A percentile compares a stretch with the other conserved stretches of the same genome.
Conservation (phyloP, 2,329 filamentous ascomycete species). For the Claviceps sp. region DNA sequence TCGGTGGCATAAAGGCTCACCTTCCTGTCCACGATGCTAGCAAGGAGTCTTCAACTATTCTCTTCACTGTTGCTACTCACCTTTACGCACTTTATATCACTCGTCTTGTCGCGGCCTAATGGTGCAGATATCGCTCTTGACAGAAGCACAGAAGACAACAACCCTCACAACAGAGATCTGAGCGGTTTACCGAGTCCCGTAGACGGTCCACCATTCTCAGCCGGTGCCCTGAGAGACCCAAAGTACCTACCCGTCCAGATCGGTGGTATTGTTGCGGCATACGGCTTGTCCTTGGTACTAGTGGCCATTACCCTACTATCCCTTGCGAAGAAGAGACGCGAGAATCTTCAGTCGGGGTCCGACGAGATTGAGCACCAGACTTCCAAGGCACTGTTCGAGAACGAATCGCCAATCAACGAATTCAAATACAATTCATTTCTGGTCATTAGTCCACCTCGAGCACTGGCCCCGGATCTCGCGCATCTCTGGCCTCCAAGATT, state of each 20-base stretch:
- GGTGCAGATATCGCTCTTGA: conserved; percentile 6
- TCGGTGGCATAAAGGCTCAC: conserved; percentile 17
- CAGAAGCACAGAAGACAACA: conserved; percentile 14
- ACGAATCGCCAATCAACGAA: conserved; percentile 10
- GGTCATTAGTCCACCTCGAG: neutral
- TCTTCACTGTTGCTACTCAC: conserved; percentile 15
- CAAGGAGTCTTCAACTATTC: conserved; percentile 13
- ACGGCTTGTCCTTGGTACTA: conserved; percentile 63
- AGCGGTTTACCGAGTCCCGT: conserved; percentile 39
- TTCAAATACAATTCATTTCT: neutral
- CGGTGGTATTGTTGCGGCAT: conserved; percentile 70
- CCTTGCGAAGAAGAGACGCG: conserved; percentile 42
- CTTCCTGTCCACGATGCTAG: conserved; percentile 28
- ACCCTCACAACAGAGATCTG: conserved; percentile 32
- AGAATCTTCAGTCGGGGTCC: conserved; percentile 38
- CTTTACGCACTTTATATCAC: conserved; percentile 14
- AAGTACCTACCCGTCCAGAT: conserved; percentile 67
- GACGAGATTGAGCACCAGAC: conserved; percentile 33
- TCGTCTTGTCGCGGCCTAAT: conserved; percentile 13
- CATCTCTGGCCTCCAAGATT: conserved; percentile 32
- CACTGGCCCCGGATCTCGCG: conserved; percentile 32
- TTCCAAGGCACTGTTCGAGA: conserved; percentile 11
- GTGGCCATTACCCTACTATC: conserved; percentile 54
- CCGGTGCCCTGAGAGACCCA: conserved; percentile 44
- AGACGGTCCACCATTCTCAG: conserved; percentile 46